Evolutionary conservation across 2,329 filamentous ascomycete species (phyloP).

Genomic region (Cladosporium sp.): DNA sequence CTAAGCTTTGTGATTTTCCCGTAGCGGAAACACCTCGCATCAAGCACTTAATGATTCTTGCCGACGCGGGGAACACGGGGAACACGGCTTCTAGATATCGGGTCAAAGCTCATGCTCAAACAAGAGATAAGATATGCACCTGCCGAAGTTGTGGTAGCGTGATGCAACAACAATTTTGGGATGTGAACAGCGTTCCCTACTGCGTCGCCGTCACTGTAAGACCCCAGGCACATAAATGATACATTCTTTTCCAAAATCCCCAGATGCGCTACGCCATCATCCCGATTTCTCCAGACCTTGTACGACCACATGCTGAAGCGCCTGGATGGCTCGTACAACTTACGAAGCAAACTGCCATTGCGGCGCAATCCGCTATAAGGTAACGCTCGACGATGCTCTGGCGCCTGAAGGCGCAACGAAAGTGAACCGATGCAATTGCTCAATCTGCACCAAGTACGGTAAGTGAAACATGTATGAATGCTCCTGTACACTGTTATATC

Average conservation of each 20-base stretch:
- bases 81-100: neutral
- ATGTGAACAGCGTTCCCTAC: neutral
- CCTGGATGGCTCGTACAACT: slow-evolving; percentile 7
- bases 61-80: no score
- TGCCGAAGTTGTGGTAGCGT: neutral
- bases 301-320: no score
- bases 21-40: no score
- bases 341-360: slow-evolving; percentile 26
- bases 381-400: slow-evolving; percentile 18
- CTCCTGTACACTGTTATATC: no score
- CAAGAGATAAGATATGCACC: neutral
- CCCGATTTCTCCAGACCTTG: neutral
- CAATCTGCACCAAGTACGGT: slow-evolving; percentile 25
- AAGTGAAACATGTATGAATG: slow-evolving; percentile 14
- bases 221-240: neutral
- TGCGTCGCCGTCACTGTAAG: neutral
- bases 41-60: no score
- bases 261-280: neutral
- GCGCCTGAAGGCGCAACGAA: slow-evolving; percentile 16
- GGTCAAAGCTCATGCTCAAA: neutral
- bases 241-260: neutral
- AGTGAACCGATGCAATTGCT: slow-evolving; percentile 24
- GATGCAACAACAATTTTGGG: neutral
- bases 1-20: no score
- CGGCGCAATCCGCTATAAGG: slow-evolving; percentile 17